Conservation (phyloP, 225 moss, liverwort and hornwort genomes). For the Thuidium tamariscinum region DNA sequence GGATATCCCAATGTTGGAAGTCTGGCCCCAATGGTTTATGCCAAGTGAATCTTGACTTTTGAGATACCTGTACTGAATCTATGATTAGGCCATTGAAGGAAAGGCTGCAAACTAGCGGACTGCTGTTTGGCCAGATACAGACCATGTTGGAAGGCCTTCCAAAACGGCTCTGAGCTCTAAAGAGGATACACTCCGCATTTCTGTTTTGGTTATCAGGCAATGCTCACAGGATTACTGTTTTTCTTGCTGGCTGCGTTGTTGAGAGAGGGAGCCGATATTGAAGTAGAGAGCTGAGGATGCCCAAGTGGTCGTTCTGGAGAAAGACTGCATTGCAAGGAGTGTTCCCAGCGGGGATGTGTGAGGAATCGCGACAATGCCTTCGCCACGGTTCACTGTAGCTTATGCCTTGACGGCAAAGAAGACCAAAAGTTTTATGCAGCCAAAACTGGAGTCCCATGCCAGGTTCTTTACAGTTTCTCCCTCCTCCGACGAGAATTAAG, state of each 20-base stretch:
- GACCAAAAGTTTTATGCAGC: constrained; percentile 45
- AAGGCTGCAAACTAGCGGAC: background rate
- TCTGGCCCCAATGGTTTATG: background rate
- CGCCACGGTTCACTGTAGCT: constrained; percentile 39
- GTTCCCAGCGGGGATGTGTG: constrained; percentile 28
- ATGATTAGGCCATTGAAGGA: background rate
- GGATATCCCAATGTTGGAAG: background rate
- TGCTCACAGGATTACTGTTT: background rate
- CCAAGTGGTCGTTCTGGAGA: background rate
- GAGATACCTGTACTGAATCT: background rate
- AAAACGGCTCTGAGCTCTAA: background rate
- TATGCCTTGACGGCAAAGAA: constrained; percentile 48
- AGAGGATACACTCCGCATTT: background rate
- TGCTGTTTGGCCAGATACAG: background rate
- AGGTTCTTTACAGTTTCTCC: constrained; percentile 4
- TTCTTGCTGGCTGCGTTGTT: background rate
- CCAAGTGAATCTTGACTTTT: background rate
- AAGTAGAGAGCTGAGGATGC: background rate
- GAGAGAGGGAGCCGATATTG: background rate
- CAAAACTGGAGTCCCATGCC: constrained; percentile 38
- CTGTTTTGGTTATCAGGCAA: background rate
- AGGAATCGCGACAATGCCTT: constrained; percentile 31
- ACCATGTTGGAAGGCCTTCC: background rate
- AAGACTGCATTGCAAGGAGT: constrained; percentile 6
- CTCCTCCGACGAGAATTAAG: background rate